These are phyloP conservation scores for Solanum tarapatanum DNA, from an alignment of 257 asterid species.

Conservation along the genomic window DNA sequence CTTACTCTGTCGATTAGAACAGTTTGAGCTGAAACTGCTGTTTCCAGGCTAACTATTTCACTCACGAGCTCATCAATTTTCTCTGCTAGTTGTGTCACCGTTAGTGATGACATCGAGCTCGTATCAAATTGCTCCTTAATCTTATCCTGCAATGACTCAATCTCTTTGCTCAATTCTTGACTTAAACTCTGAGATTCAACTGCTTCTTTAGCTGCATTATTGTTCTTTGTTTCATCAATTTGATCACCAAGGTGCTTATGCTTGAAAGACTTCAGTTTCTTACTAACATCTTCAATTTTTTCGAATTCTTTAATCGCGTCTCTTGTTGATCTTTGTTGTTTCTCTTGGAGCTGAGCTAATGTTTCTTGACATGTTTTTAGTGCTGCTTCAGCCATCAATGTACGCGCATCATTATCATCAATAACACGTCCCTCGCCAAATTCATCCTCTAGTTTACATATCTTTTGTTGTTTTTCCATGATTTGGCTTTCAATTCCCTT, in stretches of 20 bases:
- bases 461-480: constrained; percentile 58
- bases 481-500: constrained; percentile 72
- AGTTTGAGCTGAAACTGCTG: constrained; percentile 73
- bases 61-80: constrained; percentile 71
- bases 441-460: constrained; percentile 58
- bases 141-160: constrained; percentile 8
- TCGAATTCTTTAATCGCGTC: constrained; percentile 45
- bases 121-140: constrained; percentile 14
- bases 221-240: constrained; percentile 7
- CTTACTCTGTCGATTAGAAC: constrained; percentile 52
- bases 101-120: constrained; percentile 22
- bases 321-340: constrained; percentile 33
- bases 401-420: constrained; percentile 70
- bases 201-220: not conserved
- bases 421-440: constrained; percentile 38
- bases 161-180: constrained; percentile 11
- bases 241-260: constrained; percentile 13
- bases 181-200: constrained; percentile 1
- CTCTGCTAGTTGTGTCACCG: constrained; percentile 73
- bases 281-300: constrained; percentile 46
- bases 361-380: constrained; percentile 72
- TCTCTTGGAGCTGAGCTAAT: constrained; percentile 44
- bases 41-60: constrained; percentile 63
- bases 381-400: constrained; percentile 79
- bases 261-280: constrained; percentile 33